Evolutionary conservation across 306 rosid species (phyloP).

Genomic region (Begonia fuchsioides): DNA sequence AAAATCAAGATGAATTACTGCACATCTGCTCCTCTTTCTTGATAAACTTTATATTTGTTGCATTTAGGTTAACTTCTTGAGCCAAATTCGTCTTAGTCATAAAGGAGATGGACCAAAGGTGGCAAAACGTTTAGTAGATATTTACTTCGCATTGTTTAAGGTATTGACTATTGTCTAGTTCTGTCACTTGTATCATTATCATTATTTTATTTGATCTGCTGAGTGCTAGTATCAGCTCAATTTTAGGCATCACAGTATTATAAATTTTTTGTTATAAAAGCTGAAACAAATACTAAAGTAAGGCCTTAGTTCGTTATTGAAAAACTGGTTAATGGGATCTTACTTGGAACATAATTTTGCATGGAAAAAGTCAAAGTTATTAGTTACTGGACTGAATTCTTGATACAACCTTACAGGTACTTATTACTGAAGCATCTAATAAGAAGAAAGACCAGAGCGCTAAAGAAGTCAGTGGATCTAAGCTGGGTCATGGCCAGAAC

Average conservation of each 20-base stretch:
- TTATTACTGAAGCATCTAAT: conserved; percentile 39
- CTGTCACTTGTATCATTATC: conserved; percentile 5
- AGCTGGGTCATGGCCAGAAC: conserved; percentile 15
- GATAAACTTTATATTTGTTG: conserved; percentile 3
- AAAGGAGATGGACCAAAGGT: conserved; percentile 89
- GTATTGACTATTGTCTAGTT: conserved; percentile 22
- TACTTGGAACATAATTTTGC: too few species aligned
- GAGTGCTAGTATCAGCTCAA: neutral
- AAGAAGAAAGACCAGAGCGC: conserved; percentile 27
- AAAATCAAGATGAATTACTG: too few species aligned
- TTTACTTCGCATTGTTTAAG: conserved; percentile 89
- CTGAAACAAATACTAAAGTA: neutral
- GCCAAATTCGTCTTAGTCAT: conserved; percentile 67
- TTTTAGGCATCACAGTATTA: neutral
- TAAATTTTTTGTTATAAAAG: neutral
- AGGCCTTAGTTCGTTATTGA: neutral
- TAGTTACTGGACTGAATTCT: too few species aligned
- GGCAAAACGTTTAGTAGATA: conserved; percentile 82
- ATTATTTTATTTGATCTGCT: neutral
- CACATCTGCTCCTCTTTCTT: neutral
- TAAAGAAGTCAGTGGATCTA: conserved; percentile 20
- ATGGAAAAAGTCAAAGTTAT: too few species aligned
- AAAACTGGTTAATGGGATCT: neutral
- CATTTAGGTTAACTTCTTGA: conserved; percentile 76
- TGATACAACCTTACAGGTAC: conserved; percentile 34